These are phyloP conservation scores for Pisolithus tinctorius DNA, from an alignment of 768 basidiomycete genomes.

Conservation along the genomic window DNA sequence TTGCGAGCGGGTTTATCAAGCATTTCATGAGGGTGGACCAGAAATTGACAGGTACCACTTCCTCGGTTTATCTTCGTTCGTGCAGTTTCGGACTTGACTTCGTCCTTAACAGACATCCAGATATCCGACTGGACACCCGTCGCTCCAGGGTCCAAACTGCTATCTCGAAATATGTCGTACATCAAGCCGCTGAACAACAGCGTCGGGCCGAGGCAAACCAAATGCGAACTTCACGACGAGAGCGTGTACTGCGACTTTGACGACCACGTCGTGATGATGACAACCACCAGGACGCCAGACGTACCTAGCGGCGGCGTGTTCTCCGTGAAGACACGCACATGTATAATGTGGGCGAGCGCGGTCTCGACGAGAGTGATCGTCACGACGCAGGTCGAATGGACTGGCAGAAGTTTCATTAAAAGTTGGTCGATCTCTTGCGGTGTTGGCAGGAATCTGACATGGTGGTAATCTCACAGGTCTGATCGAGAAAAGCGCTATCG, in stretches of 20 bases:
- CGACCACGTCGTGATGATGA: constrained; percentile 72
- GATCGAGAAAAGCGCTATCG: constrained; percentile 85
- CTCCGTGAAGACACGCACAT: constrained; percentile 89
- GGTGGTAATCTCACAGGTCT: constrained; percentile 50
- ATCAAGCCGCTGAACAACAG: constrained; percentile 87
- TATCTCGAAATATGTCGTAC: constrained; percentile 89
- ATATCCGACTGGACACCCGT: constrained; percentile 90
- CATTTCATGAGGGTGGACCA: constrained; percentile 89
- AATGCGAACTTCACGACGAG: constrained; percentile 93
- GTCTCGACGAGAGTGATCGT: constrained; percentile 76
- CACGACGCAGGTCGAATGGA: constrained; percentile 93
- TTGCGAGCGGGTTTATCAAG: constrained; percentile 92
- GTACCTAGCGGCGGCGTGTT: constrained; percentile 94
- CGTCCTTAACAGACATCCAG: constrained; percentile 65
- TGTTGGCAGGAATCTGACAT: constrained; percentile 1
- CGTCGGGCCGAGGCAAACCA: constrained; percentile 91
- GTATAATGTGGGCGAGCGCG: constrained; percentile 87
- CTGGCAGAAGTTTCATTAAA: constrained; percentile 93
- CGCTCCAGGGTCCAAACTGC: constrained; percentile 52
- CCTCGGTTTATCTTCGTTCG: neutral
- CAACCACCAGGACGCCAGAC: constrained; percentile 89
- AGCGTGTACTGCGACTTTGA: constrained; percentile 75
- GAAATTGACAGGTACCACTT: constrained; percentile 70
- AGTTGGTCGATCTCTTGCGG: constrained; percentile 37
- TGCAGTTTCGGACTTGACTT: neutral